Percentiles rank a stretch among this genome's conserved stretches.
These are phyloP conservation scores for Pittosporum tobira DNA, from an alignment of 129 eudicot species.

Conservation along the genomic window DNA sequence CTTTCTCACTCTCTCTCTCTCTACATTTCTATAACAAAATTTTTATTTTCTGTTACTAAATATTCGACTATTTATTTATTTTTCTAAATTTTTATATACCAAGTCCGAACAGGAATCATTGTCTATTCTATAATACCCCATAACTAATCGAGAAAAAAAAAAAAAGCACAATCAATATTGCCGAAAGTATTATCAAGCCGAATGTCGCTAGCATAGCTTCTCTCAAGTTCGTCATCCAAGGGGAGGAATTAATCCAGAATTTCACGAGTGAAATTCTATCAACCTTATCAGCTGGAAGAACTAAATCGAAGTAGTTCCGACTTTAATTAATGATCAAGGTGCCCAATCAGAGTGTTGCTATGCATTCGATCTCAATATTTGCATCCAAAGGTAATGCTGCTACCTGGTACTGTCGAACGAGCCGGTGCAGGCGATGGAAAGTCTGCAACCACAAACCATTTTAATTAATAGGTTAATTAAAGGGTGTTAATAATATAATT, in stretches of 20 bases:
- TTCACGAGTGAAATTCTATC: conserved; percentile 4
- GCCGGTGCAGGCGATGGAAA: conserved; percentile 90
- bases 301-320: not conserved
- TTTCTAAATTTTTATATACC: too few relatives aligned
- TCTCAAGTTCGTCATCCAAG: not conserved
- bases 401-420: conserved; percentile 87
- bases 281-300: conserved; percentile 3
- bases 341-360: conserved; percentile 46
- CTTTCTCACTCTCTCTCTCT: too few relatives aligned
- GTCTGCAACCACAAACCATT: conserved; percentile 38
- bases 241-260: conserved; percentile 7
- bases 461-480: not conserved
- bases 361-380: conserved; percentile 83
- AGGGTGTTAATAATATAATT: too few relatives aligned
- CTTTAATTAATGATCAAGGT: conserved; percentile 6
- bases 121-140: too few relatives aligned
- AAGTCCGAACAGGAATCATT: too few relatives aligned
- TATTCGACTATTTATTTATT: too few relatives aligned
- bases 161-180: not conserved
- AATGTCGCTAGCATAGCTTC: not conserved
- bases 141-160: too few relatives aligned
- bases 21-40: too few relatives aligned
- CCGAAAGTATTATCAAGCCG: not conserved
- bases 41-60: too few relatives aligned
- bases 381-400: conserved; percentile 92